phyloP scores from a whole-genome alignment of 495 filamentous ascomycete genomes.

The Hypoxylon perforatum region DNA sequence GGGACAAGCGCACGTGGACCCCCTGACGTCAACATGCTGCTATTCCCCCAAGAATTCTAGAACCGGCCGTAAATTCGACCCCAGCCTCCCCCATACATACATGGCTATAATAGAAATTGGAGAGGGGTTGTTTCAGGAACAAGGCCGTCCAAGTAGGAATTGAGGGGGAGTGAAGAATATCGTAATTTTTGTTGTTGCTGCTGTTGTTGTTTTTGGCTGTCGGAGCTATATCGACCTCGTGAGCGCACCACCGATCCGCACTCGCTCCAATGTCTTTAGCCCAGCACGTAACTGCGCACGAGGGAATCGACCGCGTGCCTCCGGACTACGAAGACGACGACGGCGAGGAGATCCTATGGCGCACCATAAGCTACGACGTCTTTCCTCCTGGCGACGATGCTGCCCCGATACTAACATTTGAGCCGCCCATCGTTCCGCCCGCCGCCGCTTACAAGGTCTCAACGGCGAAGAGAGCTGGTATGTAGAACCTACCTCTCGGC shows the following conservation, averaged over 20 bases:
- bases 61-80: not conserved
- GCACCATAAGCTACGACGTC: conserved; percentile 41
- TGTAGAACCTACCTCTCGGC: conserved; percentile 20
- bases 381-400: conserved; percentile 25
- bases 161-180: not conserved
- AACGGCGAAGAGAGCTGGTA: conserved; percentile 61
- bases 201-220: too few species aligned
- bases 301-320: conserved; percentile 46
- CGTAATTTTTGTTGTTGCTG: not conserved
- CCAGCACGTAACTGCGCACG: conserved; percentile 43
- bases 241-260: not conserved
- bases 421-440: conserved; percentile 39
- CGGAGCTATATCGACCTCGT: not conserved
- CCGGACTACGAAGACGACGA: conserved; percentile 30
- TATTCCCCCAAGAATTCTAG: conserved; percentile 24
- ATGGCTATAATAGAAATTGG: not conserved
- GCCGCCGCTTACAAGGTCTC: conserved; percentile 65
- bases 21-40: conserved; percentile 37
- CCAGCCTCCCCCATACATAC: not conserved
- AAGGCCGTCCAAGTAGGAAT: not conserved
- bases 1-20: conserved; percentile 9
- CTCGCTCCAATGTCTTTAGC: conserved; percentile 29
- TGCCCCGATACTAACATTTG: not conserved
- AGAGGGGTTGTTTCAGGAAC: not conserved
- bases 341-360: conserved; percentile 35